Percentiles rank a stretch among this genome's conserved stretches.
phyloP scores from a whole-genome alignment of 2,329 filamentous ascomycete species.

The Phyllosticta citrichinensis region DNA sequence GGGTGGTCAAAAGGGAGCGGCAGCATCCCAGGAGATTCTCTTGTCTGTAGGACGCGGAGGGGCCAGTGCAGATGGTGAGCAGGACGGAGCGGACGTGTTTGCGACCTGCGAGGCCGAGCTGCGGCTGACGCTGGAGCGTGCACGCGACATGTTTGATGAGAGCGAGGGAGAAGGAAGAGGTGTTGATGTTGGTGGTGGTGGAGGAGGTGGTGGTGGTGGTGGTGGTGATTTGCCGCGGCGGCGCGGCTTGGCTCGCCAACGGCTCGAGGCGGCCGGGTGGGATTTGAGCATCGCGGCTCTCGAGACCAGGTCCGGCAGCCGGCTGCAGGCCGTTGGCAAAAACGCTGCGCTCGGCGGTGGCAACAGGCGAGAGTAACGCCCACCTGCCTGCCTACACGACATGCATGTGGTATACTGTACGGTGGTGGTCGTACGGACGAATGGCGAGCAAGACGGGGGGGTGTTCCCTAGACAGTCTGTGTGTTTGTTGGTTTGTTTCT shows the following conservation, averaged over 20 bases:
- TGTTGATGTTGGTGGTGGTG: conserved; percentile 22
- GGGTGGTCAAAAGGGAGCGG: not conserved
- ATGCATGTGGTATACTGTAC: no score
- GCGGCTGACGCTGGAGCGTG: conserved; percentile 26
- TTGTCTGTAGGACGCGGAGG: not conserved
- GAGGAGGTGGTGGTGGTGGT: conserved; percentile 10
- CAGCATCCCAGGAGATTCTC: no score
- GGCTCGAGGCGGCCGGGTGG: conserved; percentile 45
- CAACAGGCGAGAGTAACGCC: no score
- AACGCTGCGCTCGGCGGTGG: no score
- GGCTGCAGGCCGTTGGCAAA: not conserved
- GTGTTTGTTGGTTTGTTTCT: no score
- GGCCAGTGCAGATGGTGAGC: not conserved
- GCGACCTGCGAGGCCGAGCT: conserved; percentile 8
- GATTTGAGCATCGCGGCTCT: conserved; percentile 53
- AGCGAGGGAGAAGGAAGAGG: no score
- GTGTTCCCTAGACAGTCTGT: no score
- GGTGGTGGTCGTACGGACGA: no score
- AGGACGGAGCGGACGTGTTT: not conserved
- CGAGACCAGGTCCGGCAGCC: conserved; percentile 51
- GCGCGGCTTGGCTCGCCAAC: not conserved
- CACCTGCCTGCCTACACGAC: no score
- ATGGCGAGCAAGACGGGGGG: no score
- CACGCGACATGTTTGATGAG: conserved; percentile 34
- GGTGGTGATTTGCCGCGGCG: not conserved